These are phyloP conservation scores for Monilinia vaccinii-corymbosi DNA, from an alignment of 2,329 filamentous ascomycete genomes.

Conservation along the genomic window DNA sequence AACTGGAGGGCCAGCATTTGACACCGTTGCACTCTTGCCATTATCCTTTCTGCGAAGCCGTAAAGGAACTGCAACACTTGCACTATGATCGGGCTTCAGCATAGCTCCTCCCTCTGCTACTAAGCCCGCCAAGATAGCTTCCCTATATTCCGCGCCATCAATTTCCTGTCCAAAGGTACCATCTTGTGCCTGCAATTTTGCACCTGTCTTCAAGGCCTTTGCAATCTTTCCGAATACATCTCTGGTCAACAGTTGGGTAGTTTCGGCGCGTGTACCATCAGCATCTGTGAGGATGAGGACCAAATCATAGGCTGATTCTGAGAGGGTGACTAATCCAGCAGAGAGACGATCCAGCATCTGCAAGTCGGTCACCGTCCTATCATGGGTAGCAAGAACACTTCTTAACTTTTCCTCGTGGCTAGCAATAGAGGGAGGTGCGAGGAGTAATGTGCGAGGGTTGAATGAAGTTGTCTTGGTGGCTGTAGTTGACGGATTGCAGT, in stretches of 20 bases:
- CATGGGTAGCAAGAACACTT: conserved; percentile 59
- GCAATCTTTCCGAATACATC: conserved; percentile 61
- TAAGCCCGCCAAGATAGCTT: conserved; percentile 78
- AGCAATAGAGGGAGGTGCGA: conserved; percentile 84
- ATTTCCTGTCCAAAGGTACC: conserved; percentile 43
- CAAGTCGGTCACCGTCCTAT: conserved; percentile 72
- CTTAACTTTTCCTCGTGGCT: conserved; percentile 73
- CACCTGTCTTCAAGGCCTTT: conserved; percentile 61
- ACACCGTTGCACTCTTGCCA: conserved; percentile 37
- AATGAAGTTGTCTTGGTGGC: conserved; percentile 17
- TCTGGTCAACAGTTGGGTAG: conserved; percentile 54
- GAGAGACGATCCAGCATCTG: conserved; percentile 96
- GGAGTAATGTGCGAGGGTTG: conserved; percentile 60
- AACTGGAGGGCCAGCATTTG: conserved; percentile 30
- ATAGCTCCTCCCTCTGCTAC: conserved; percentile 56
- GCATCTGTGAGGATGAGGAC: conserved; percentile 77
- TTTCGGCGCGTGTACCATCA: conserved; percentile 55
- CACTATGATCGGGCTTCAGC: conserved; percentile 55
- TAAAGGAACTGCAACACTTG: conserved; percentile 35
- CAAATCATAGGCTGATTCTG: conserved; percentile 68
- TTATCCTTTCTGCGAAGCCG: conserved; percentile 46
- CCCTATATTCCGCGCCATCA: conserved; percentile 47
- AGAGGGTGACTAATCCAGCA: conserved; percentile 69
- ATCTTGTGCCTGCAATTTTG: conserved; percentile 59
- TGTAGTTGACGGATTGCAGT: conserved; percentile 22